phyloP scores from a whole-genome alignment of 2,329 filamentous ascomycete species.

The Neoarthrinium moseri region DNA sequence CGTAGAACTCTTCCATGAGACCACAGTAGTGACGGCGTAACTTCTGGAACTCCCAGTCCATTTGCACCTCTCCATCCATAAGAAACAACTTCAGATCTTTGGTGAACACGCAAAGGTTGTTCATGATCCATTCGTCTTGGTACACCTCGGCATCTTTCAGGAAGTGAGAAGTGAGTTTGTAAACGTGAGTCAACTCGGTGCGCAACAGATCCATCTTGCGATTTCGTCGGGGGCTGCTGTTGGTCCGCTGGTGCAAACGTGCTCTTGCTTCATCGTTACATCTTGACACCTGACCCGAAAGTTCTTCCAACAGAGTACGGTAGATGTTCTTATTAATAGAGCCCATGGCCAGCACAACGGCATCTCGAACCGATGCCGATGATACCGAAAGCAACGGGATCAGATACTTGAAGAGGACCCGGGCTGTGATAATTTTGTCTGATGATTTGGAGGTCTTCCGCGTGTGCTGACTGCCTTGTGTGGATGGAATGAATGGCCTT shows the following conservation, averaged over 20 bases:
- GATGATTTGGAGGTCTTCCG: conserved; percentile 76
- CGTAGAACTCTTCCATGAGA: conserved; percentile 87
- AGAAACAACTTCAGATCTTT: conserved; percentile 92
- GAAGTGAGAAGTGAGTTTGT: conserved; percentile 90
- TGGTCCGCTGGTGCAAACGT: conserved; percentile 81
- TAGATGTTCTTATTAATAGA: conserved; percentile 96
- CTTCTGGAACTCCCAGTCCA: conserved; percentile 91
- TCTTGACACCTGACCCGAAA: conserved; percentile 80
- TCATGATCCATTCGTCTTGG: conserved; percentile 86
- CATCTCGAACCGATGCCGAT: conserved; percentile 79
- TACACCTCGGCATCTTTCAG: conserved; percentile 75
- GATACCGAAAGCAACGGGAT: conserved; percentile 82
- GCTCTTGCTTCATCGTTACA: conserved; percentile 88
- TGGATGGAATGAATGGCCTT: conserved; percentile 59
- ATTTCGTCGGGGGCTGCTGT: conserved; percentile 79
- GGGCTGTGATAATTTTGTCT: conserved; percentile 82
- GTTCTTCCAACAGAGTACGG: conserved; percentile 81
- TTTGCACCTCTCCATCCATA: conserved; percentile 91
- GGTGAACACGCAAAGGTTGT: conserved; percentile 83
- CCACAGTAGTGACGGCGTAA: conserved; percentile 92
- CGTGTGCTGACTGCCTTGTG: conserved; percentile 67
- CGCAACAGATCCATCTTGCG: conserved; percentile 82
- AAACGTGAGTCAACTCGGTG: conserved; percentile 94
- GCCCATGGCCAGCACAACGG: conserved; percentile 86
- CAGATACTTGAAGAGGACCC: conserved; percentile 86